These are phyloP conservation scores for Plantago elongata DNA, from an alignment of 257 asterid species.

Conservation along the genomic window DNA sequence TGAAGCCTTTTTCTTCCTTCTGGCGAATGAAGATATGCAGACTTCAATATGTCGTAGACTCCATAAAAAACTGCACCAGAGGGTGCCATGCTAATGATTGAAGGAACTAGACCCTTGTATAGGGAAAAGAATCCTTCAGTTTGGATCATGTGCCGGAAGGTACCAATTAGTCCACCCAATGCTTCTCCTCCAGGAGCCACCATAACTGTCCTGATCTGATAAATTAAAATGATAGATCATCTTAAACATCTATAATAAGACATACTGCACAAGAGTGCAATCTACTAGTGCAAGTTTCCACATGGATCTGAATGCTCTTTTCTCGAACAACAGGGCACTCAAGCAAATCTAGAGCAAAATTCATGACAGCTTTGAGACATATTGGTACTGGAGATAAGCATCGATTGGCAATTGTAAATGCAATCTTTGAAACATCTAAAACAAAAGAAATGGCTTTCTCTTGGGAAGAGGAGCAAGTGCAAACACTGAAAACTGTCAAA, in stretches of 20 bases:
- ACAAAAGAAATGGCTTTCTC: too few species aligned
- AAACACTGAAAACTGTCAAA: too few species aligned
- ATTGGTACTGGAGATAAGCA: too few species aligned
- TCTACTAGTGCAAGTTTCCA: too few species aligned
- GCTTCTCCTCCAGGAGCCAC: constrained; percentile 99
- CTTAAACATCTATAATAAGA: background rate
- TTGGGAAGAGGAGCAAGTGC: too few species aligned
- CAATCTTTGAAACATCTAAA: too few species aligned
- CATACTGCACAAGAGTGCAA: background rate
- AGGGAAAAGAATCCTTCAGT: constrained; percentile 95
- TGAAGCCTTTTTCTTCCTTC: constrained; percentile 67
- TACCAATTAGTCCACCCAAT: constrained; percentile 77
- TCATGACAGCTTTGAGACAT: too few species aligned
- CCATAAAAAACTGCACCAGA: constrained; percentile 97
- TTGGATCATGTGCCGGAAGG: constrained; percentile 70
- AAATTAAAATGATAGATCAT: constrained; percentile 6
- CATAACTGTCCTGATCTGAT: constrained; percentile 94
- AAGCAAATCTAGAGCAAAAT: too few species aligned
- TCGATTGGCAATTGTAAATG: too few species aligned
- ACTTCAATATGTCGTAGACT: constrained; percentile 83
- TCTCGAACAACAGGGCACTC: too few species aligned
- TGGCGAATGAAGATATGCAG: constrained; percentile 72
- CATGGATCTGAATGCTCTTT: too few species aligned
- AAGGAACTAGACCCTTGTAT: constrained; percentile 87
- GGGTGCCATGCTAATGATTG: constrained; percentile 97